Evolutionary conservation across 2,329 filamentous ascomycete genomes (phyloP).

Genomic region (Pestalotiopsis sp.): DNA sequence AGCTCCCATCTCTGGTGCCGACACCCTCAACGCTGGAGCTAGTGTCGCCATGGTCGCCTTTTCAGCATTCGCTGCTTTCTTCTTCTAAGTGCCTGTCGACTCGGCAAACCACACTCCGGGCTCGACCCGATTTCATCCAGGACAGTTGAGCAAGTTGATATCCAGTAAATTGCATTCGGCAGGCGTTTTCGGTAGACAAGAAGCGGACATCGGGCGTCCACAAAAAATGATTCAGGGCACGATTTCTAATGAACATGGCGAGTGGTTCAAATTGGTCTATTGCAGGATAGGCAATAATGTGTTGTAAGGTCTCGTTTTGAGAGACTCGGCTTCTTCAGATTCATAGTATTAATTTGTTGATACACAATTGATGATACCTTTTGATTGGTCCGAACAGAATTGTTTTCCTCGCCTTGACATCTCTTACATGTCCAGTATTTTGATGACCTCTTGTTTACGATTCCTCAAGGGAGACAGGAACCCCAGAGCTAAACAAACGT

Average conservation of each 20-base stretch:
- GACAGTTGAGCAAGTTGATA: neutral
- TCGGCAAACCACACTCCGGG: neutral
- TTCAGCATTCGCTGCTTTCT: neutral
- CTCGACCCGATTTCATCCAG: neutral
- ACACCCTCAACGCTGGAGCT: neutral
- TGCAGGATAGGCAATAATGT: constrained; percentile 5
- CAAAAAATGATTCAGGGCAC: neutral
- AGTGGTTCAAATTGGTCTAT: neutral
- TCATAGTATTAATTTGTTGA: constrained; percentile 2
- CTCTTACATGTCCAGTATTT: neutral
- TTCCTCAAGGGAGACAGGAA: no score
- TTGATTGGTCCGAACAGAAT: neutral
- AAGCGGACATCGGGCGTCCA: neutral
- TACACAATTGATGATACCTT: constrained; percentile 10
- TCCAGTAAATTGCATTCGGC: neutral
- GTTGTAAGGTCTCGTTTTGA: neutral
- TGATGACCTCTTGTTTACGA: no score
- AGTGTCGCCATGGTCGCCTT: neutral
- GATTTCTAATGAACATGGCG: neutral
- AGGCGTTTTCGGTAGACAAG: constrained; percentile 3
- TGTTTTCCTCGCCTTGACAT: neutral
- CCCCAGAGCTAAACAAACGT: no score
- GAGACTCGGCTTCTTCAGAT: neutral
- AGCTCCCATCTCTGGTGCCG: constrained; percentile 13
- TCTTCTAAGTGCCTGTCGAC: neutral